These are phyloP conservation scores for Nothophytophthora sp. DNA, from an alignment of 352 stramenopile genomes.

Conservation along the genomic window DNA sequence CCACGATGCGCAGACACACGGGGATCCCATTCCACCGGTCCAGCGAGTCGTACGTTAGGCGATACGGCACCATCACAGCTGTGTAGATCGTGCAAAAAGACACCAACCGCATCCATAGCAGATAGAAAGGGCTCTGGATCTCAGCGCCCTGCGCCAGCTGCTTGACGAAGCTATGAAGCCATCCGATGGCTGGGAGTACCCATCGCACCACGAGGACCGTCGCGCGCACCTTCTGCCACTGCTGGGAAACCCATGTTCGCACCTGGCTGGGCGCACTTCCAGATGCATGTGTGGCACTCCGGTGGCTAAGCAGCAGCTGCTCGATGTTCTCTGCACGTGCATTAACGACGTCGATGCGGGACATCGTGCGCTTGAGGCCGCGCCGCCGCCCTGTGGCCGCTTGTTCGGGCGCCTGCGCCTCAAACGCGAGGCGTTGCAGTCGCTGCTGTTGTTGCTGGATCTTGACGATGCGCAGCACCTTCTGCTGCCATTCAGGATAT, in stretches of 20 bases:
- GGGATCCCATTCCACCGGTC: conserved; percentile 45
- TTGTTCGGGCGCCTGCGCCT: conserved; percentile 33
- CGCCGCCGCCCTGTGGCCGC: conserved; percentile 11
- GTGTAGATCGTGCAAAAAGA: conserved; percentile 50
- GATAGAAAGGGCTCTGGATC: conserved; percentile 58
- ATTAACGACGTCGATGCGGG: conserved; percentile 53
- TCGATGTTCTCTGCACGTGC: conserved; percentile 51
- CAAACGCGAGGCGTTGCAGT: conserved; percentile 39
- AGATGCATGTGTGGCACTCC: conserved; percentile 8
- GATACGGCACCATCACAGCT: conserved; percentile 49
- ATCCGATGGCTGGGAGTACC: neutral
- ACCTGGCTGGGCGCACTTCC: conserved; percentile 7
- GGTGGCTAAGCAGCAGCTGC: conserved; percentile 37
- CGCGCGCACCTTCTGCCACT: conserved; percentile 14
- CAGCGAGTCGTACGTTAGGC: conserved; percentile 54
- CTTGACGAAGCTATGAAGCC: conserved; percentile 1
- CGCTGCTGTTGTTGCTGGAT: conserved; percentile 68
- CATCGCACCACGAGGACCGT: conserved; percentile 5
- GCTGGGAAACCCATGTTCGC: conserved; percentile 10
- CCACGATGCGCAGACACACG: conserved; percentile 27
- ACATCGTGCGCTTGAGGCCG: conserved; percentile 24
- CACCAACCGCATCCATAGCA: conserved; percentile 54
- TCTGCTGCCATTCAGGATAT: conserved; percentile 64
- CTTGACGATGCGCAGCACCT: conserved; percentile 62
- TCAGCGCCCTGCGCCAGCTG: conserved; percentile 41